Base-by-base conservation (phyloP, 1,139 yeast genomes). In the Pichia sp. region DNA sequence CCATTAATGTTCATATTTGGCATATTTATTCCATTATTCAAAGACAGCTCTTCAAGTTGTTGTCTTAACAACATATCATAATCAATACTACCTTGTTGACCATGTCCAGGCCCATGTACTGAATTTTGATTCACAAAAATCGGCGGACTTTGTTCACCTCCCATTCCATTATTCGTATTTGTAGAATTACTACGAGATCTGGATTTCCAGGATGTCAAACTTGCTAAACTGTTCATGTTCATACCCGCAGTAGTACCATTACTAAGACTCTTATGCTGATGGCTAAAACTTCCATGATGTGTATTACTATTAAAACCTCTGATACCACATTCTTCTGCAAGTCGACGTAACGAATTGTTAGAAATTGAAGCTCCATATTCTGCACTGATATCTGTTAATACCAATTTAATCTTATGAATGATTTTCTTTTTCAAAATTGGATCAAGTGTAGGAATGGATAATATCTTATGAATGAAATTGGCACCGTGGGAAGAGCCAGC, bases 281-380 rank as follows among this genome's bases (percentile, higher is more conserved):
- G n/a, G n/a, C 32, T 29, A 11, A 29, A 13, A 11, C 40, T 37
- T 37, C 52, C 47, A 38, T 49, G 51, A 40, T 49, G 47, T 30
- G 48, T 49, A 15, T 24, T 25, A 24, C 21, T 23, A 31, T 27
- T 42, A 22, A 33, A 33, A 7, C 36, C 38, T 37, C 55, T 54
- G 38, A 89, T 68, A 7, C 97, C 97, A 49, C 88, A 93, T 61
- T 91, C 97, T 52, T 91, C 97, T 77, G 89, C 76, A 45, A 91
- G 68, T 51, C 95, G 78, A 59, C 86, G 85, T 62, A 87, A 86
- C 22, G 85, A 86, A 57, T 86, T 44, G 11, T 33, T 42, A 11
- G 38, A 31, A 21, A 39, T 33, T 8, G 15, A 14, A 6, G 37
- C 29, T 14, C 43, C 41, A 34, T 25, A 37, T 37, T 33, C 39